phyloP scores from a whole-genome alignment of 1,284 basidiomycete species.

The Ustilago xerochloae region DNA sequence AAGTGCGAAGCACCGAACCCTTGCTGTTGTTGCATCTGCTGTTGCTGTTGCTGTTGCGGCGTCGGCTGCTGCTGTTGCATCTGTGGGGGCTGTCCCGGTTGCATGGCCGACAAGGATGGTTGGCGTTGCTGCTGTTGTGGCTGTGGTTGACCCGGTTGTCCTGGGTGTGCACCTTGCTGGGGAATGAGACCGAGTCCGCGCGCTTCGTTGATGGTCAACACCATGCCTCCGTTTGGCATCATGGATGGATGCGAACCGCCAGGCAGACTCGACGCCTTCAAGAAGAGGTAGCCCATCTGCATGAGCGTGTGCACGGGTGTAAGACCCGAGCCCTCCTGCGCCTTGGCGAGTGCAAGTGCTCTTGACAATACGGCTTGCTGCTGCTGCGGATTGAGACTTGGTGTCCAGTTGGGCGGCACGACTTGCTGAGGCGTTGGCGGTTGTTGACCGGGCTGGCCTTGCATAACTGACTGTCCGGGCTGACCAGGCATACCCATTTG shows the following conservation, averaged over 20 bases:
- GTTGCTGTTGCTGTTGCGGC: constrained; percentile 26
- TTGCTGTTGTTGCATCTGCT: constrained; percentile 26
- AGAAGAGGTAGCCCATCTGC: constrained; percentile 63
- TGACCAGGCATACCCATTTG: constrained; percentile 35
- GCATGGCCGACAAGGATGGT: too few relatives aligned
- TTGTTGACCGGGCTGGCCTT: constrained; percentile 15
- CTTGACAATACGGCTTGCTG: constrained; percentile 58
- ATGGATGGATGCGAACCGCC: constrained; percentile 41
- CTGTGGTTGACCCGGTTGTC: constrained; percentile 16
- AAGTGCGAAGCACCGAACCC: constrained; percentile 13
- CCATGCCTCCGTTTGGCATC: constrained; percentile 56
- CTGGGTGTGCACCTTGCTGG: constrained; percentile 34
- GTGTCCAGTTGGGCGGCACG: constrained; percentile 53
- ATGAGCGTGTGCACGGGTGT: constrained; percentile 57
- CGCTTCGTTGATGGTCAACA: constrained; percentile 62
- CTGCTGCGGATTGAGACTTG: constrained; percentile 55
- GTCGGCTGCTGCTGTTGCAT: constrained; percentile 13
- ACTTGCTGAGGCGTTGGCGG: constrained; percentile 37
- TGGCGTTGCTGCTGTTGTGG: constrained; percentile 12
- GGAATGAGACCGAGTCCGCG: constrained; percentile 57
- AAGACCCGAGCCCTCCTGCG: constrained; percentile 45
- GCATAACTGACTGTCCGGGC: constrained; percentile 16
- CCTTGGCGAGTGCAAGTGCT: constrained; percentile 56
- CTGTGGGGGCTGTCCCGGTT: constrained; percentile 13
- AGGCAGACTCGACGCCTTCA: constrained; percentile 57